Evolutionary conservation across 1,284 basidiomycete genomes (phyloP).

Genomic region (Amylostereum chailletii): DNA sequence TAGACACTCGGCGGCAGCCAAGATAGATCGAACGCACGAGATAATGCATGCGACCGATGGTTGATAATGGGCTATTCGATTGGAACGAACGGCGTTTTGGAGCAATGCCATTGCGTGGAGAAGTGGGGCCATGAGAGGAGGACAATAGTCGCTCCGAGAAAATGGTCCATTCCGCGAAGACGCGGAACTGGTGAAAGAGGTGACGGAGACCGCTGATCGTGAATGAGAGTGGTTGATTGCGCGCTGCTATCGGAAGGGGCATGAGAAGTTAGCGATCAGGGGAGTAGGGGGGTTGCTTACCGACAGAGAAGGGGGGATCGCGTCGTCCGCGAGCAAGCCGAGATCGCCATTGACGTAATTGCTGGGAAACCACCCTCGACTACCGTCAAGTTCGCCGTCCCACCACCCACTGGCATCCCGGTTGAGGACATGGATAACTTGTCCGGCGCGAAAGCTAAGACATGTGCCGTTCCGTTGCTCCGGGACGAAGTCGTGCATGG

Average conservation of each 20-base stretch:
- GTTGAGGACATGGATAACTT: slow-evolving; percentile 86
- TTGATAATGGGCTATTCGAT: slow-evolving; percentile 75
- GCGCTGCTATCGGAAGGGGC: slow-evolving; percentile 15
- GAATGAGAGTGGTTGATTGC: slow-evolving; percentile 12
- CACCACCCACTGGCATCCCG: slow-evolving; percentile 93
- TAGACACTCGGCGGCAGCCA: slow-evolving; percentile 81
- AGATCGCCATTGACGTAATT: slow-evolving; percentile 72
- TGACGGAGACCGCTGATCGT: slow-evolving; percentile 11
- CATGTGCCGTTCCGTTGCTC: slow-evolving; percentile 70
- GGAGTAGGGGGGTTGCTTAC: slow-evolving; percentile 26
- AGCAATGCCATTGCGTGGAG: slow-evolving; percentile 81
- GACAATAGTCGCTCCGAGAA: slow-evolving; percentile 43
- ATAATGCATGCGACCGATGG: slow-evolving; percentile 86
- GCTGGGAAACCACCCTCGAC: slow-evolving; percentile 98
- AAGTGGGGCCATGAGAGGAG: slow-evolving; percentile 68
- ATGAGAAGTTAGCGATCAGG: slow-evolving; percentile 3
- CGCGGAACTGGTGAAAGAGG: slow-evolving; percentile 8
- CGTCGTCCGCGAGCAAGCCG: slow-evolving; percentile 44
- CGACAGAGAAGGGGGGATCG: slow-evolving; percentile 26
- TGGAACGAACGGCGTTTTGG: slow-evolving; percentile 73
- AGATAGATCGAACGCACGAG: slow-evolving; percentile 86
- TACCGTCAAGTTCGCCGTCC: slow-evolving; percentile 88
- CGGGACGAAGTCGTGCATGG: slow-evolving; percentile 82
- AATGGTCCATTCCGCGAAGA: slow-evolving; percentile 12
- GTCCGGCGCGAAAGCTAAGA: slow-evolving; percentile 82